Percentiles rank a stretch among this genome's conserved stretches.
phyloP scores from a whole-genome alignment of 441 rosid species.

The Isatis lusitanica region DNA sequence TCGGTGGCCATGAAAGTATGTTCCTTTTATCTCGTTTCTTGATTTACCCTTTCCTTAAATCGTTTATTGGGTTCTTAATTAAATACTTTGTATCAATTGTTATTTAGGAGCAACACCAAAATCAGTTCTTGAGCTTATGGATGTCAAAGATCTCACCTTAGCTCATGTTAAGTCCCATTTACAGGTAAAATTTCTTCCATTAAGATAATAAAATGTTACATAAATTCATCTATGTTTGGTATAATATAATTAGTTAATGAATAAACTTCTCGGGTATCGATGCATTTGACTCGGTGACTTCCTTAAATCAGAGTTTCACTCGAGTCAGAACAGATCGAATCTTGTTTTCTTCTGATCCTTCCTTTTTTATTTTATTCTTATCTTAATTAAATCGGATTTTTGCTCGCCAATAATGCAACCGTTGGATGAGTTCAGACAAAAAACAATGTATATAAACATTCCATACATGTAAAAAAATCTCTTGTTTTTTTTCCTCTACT shows the following conservation, averaged over 20 bases:
- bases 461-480: conserved; percentile 3
- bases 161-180: conserved; percentile 98
- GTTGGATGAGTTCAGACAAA: conserved; percentile 26
- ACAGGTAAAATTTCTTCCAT: conserved; percentile 51
- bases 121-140: conserved; percentile 98
- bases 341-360: conserved; percentile 39
- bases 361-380: conserved; percentile 24
- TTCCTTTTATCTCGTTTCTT: conserved; percentile 25
- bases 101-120: conserved; percentile 90
- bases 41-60: background rate
- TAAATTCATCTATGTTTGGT: background rate
- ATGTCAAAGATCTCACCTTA: conserved; percentile 96
- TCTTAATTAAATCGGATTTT: conserved; percentile 28
- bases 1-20: conserved; percentile 99
- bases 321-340: conserved; percentile 42
- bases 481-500: conserved; percentile 49
- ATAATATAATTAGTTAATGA: background rate
- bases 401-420: conserved; percentile 30
- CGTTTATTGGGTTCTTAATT: conserved; percentile 16
- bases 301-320: conserved; percentile 43
- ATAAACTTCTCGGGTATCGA: conserved; percentile 33
- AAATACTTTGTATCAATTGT: conserved; percentile 16
- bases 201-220: background rate
- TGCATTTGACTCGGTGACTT: conserved; percentile 42
- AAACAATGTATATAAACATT: conserved; percentile 17